Conservation (phyloP, 306 rosid species). For the Corylus americana region DNA sequence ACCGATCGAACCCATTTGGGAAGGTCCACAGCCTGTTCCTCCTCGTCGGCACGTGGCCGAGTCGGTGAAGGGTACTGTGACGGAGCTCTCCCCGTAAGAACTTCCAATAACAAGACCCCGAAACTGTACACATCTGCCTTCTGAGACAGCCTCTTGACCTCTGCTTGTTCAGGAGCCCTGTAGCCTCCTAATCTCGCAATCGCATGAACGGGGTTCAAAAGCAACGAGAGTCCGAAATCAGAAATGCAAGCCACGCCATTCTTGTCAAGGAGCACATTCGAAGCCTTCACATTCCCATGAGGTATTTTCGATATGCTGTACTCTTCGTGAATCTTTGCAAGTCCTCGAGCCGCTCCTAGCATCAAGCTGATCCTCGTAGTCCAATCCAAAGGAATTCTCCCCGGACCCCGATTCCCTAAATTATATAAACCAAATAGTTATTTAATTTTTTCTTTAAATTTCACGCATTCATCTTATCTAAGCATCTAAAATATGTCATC, state of each 20-base stretch:
- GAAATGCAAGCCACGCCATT: conserved; percentile 92
- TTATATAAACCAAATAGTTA: not conserved
- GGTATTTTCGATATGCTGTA: conserved; percentile 71
- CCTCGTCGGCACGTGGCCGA: conserved; percentile 42
- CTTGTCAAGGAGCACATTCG: conserved; percentile 91
- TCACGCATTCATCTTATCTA: too few species aligned
- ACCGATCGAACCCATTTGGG: conserved; percentile 94
- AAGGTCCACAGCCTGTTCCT: conserved; percentile 62
- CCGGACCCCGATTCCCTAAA: conserved; percentile 92
- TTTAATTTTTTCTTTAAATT: too few species aligned
- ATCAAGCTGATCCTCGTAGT: conserved; percentile 93
- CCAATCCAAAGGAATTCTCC: conserved; percentile 98
- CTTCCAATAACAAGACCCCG: conserved; percentile 83
- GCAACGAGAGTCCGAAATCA: conserved; percentile 80
- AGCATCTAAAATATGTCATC: too few species aligned
- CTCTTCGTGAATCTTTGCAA: conserved; percentile 77
- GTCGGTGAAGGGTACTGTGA: conserved; percentile 69
- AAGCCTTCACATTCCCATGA: conserved; percentile 88
- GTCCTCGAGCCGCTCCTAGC: conserved; percentile 89
- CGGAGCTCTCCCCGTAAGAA: conserved; percentile 83
- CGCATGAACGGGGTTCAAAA: conserved; percentile 88
- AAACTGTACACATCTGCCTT: conserved; percentile 86
- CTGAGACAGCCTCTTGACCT: conserved; percentile 75
- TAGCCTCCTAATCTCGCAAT: conserved; percentile 91
- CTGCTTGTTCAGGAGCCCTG: conserved; percentile 87